These are phyloP conservation scores for Golubevia sp. DNA, from an alignment of 1,284 basidiomycete species.

Conservation along the genomic window DNA sequence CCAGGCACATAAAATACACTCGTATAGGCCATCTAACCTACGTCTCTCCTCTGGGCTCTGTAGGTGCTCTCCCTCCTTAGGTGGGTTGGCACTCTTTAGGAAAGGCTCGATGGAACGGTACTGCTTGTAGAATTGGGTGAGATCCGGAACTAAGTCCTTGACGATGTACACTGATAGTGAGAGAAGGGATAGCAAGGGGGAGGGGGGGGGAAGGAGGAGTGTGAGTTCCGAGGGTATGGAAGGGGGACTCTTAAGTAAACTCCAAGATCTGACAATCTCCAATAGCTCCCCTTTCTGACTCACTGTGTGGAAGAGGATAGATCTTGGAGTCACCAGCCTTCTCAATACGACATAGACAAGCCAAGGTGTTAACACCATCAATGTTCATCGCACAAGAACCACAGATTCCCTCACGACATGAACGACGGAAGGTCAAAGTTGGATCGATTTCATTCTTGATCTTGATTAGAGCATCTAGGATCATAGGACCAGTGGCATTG, in stretches of 20 bases:
- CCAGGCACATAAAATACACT: conserved; percentile 64
- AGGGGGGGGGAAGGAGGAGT: conserved; percentile 3
- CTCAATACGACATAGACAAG: conserved; percentile 95
- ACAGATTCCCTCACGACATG: conserved; percentile 97
- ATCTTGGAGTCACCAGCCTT: conserved; percentile 80
- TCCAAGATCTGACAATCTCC: background rate
- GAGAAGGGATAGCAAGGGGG: conserved; percentile 1
- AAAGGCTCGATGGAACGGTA: conserved; percentile 92
- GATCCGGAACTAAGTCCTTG: conserved; percentile 89
- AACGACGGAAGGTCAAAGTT: conserved; percentile 92
- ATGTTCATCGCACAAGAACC: conserved; percentile 99
- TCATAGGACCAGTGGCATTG: conserved; percentile 95
- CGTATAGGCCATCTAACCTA: conserved; percentile 97
- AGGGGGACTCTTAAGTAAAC: background rate
- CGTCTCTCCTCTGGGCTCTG: conserved; percentile 89
- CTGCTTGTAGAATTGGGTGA: conserved; percentile 95
- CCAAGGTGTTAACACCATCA: conserved; percentile 91
- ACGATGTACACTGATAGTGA: conserved; percentile 85
- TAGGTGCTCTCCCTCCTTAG: conserved; percentile 72
- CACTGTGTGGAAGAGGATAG: conserved; percentile 95
- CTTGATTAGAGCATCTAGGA: conserved; percentile 87
- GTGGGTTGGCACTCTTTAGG: conserved; percentile 54
- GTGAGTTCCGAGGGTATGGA: background rate
- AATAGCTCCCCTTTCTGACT: conserved; percentile 1
- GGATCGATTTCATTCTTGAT: conserved; percentile 99